Evolutionary conservation across 176 grass and related monocot genomes (phyloP), one percentile per base, ranked within the genome.

Genomic region (Microstegium vimineum): DNA sequence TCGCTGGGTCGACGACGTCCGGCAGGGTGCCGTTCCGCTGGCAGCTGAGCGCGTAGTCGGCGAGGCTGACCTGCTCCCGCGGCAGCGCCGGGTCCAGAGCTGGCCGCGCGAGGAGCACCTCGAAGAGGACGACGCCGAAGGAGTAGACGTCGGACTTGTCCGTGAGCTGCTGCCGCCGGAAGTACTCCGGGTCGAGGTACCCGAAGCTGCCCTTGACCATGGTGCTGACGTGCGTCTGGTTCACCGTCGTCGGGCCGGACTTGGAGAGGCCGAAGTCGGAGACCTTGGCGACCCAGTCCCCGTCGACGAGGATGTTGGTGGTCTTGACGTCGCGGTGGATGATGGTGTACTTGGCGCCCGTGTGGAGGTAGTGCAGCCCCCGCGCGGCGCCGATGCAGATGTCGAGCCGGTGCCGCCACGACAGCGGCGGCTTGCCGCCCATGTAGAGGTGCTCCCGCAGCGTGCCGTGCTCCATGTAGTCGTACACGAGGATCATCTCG

Each of bases 261-360:
- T 97, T 97, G 73, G 94, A 97, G 34, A 97, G 91, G 14, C 94
- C 94, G 74, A 97, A 97, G 66, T 97, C 94, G 25, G 94, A 97
- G 71, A 97, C 91, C 86, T 97, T 97, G 27, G 94, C 94, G 10
- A 97, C 88, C 90, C 88, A 97, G 63, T 89, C 87, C 46, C 74
- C 94, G 61, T 97, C 94, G 16, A 97, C 69, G 15, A 97, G 91
- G 73, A 97, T 97, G 86, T 97, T 97, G 81, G 94, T 97, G 28
- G 94, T 97, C 90, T 97, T 97, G 52, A 97, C 94, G 68, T 97
- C 94, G 60, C 94, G 90, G 81, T 97, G 94, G 79, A 97, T 97
- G 64, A 97, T 97, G 45, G 94, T 97, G 88, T 97, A 93, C 84
- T 93, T 97, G 81, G 94, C 88, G 16, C 94, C 94, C 1, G 94